These are phyloP conservation scores for Favolaschia claudopus DNA, from an alignment of 768 basidiomycete species.

Conservation along the genomic window DNA sequence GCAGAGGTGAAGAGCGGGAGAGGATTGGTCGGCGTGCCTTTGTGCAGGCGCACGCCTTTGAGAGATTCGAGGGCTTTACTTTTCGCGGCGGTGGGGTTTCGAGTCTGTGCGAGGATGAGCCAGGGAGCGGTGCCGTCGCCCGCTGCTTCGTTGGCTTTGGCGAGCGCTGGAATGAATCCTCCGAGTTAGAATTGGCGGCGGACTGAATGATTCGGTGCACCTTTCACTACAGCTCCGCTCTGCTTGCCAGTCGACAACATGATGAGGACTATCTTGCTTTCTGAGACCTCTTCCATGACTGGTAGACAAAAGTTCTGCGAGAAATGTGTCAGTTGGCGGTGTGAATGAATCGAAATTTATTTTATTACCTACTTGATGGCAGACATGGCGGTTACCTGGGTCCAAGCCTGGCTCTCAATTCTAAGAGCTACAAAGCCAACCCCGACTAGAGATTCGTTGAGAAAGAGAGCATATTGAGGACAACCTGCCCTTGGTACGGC, in stretches of 20 bases:
- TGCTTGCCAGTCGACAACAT: conserved; percentile 26
- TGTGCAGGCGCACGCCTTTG: conserved; percentile 12
- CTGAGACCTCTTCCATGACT: conserved; percentile 4
- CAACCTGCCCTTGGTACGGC: too few relatives aligned
- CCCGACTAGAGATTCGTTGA: too few relatives aligned
- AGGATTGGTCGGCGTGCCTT: conserved; percentile 11
- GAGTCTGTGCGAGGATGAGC: conserved; percentile 26
- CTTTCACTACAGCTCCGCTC: conserved; percentile 10
- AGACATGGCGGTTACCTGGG: too few relatives aligned
- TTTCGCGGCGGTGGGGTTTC: conserved; percentile 3
- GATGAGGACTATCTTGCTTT: conserved; percentile 7
- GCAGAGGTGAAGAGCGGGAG: conserved; percentile 12
- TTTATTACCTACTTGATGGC: too few relatives aligned
- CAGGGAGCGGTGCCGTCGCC: not conserved
- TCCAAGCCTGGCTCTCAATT: too few relatives aligned
- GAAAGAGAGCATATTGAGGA: too few relatives aligned
- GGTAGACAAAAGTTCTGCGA: too few relatives aligned
- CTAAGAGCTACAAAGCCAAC: too few relatives aligned
- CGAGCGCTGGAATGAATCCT: conserved; percentile 4
- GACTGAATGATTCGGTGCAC: not conserved
- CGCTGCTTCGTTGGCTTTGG: conserved; percentile 5
- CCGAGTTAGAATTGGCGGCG: not conserved
- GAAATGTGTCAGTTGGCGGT: too few relatives aligned
- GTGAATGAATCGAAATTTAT: too few relatives aligned
- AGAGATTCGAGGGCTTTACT: conserved; percentile 13